Conservation (phyloP, 352 stramenopile genomes). For the Phytopythium oedochilum region DNA sequence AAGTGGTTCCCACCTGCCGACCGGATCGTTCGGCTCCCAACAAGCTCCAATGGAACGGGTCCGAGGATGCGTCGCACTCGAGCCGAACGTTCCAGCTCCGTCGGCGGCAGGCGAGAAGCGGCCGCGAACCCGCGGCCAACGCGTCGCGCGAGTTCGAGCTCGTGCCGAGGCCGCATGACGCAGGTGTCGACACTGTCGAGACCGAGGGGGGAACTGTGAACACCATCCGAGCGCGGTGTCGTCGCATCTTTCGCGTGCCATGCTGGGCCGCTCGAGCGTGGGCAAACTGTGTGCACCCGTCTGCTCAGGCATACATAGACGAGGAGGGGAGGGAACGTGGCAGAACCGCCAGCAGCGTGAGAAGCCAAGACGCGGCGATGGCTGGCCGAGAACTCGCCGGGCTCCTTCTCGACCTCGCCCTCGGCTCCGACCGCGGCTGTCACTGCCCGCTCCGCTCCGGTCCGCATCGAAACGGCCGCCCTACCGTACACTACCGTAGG, state of each 20-base stretch:
- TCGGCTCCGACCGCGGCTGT: too few relatives aligned
- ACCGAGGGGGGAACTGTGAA: not conserved
- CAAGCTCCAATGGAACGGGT: not conserved
- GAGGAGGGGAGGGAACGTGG: not conserved
- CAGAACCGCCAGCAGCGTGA: not conserved
- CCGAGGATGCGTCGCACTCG: too few relatives aligned
- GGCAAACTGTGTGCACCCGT: not conserved
- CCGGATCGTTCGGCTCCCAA: not conserved
- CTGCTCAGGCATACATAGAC: too few relatives aligned
- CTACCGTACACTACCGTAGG: too few relatives aligned
- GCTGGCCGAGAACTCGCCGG: not conserved
- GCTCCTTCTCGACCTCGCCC: not conserved
- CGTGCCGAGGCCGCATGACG: not conserved
- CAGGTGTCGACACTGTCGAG: conserved; percentile 1
- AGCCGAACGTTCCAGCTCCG: not conserved
- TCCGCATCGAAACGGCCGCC: not conserved
- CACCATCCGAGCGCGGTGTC: not conserved
- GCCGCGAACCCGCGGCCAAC: not conserved
- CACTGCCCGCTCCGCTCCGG: too few relatives aligned
- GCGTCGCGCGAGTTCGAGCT: not conserved
- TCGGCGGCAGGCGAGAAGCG: not conserved
- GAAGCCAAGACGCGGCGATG: not conserved
- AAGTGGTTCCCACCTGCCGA: too few relatives aligned
- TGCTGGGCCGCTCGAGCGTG: too few relatives aligned
- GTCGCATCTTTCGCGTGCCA: not conserved